Percentiles rank a stretch among this genome's conserved stretches.
phyloP scores from a whole-genome alignment of 164 flowering plant species.

The Annona squamosa region DNA sequence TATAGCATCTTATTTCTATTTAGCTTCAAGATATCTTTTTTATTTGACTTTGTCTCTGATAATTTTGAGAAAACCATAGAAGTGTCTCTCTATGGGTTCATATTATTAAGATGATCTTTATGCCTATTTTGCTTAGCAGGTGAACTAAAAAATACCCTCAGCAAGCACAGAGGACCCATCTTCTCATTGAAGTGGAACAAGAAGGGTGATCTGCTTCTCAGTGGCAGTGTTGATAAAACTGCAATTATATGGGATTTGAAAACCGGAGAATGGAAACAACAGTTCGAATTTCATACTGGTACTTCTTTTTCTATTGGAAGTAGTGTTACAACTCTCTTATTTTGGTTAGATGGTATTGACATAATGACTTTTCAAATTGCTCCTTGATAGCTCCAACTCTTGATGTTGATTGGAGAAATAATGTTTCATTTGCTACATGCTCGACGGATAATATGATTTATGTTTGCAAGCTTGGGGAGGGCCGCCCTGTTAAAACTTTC shows the following conservation, averaged over 20 bases:
- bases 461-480: conserved; percentile 94
- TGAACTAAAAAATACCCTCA: conserved; percentile 66
- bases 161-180: conserved; percentile 87
- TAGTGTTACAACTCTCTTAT: background rate
- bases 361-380: background rate
- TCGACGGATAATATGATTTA: conserved; percentile 91
- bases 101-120: background rate
- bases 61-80: background rate
- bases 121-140: conserved; percentile 31
- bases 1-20: background rate
- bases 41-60: background rate
- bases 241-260: conserved; percentile 97
- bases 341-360: background rate
- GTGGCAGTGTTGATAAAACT: conserved; percentile 95
- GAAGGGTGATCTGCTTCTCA: conserved; percentile 93
- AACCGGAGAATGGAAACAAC: conserved; percentile 86
- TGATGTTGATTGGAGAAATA: conserved; percentile 98
- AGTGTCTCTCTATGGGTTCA: background rate
- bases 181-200: conserved; percentile 97
- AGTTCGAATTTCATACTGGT: conserved; percentile 93
- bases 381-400: conserved; percentile 72
- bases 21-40: background rate
- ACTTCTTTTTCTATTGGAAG: background rate
- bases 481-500: conserved; percentile 63
- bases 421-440: conserved; percentile 85